Base-by-base conservation (phyloP, 495 filamentous ascomycete species). In the Astrothelium subdiscretum region DNA sequence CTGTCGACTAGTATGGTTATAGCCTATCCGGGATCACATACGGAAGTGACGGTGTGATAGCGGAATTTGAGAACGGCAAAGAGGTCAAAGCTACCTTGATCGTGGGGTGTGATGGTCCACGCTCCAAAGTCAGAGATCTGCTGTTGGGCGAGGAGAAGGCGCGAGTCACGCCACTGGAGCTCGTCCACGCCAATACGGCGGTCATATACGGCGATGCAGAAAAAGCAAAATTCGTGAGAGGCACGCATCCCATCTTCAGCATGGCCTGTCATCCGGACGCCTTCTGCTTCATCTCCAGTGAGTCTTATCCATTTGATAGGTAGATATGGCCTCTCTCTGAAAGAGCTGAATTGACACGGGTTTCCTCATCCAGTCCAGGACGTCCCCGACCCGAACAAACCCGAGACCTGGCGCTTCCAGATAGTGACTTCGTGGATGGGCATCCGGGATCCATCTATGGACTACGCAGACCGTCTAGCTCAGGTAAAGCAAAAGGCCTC, bases 381-480 rank as follows among this genome's bases (percentile, higher is more conserved):
- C 42, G 62, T 69, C 40, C 68, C 67, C 32, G 65, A 69, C 32
- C 68, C 72, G 0, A 59, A 74, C n/a, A 66, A 75, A 31, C 65
- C 71, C 13, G 69, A 70, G 24, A 67, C 62, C 2, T 78, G 76
- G 76, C 69, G 65, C 8, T 73, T 71, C 57, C 71, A 75, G 35
- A 69, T 76, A 59, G 58, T 68, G 48, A 75, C 71, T 51, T 67
- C 72, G 24, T 78, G 73, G 74, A 57, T 63, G 4, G 67, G 68
- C 12, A 59, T 66, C 27, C 52, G 42, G 3, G 67, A 68, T 43
- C 59, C 20, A 8, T 31, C 57, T 13, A n/a, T 63, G 32, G 62
- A 20, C n/a, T 61, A 71, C 11, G 66, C 62, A 58, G 69, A 69
- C 42, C 72, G 75, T 10, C 65, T 80, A 18, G 69, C 68, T 57